Conservation (phyloP, 2,329 filamentous ascomycete genomes). For the Fusarium praegraminearum region DNA sequence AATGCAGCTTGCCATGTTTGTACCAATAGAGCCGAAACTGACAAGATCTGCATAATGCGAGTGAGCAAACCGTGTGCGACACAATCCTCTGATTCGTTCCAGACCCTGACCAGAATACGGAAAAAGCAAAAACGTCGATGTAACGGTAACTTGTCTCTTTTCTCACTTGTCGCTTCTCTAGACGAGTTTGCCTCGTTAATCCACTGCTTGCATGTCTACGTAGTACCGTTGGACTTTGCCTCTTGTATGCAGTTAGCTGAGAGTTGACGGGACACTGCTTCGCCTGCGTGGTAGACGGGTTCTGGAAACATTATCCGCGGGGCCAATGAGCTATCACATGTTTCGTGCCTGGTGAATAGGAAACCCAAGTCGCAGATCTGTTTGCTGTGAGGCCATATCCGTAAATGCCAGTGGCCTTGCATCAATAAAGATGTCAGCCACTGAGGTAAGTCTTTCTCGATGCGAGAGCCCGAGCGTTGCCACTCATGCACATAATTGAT, state of each 20-base stretch:
- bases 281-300: neutral
- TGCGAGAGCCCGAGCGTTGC: neutral
- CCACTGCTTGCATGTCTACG: neutral
- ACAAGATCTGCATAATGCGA: slow-evolving; percentile 1
- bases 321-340: neutral
- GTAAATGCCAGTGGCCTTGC: neutral
- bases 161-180: neutral
- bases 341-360: neutral
- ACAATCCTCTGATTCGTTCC: neutral
- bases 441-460: neutral
- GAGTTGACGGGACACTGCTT: neutral
- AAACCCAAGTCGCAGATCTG: neutral
- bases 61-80: neutral
- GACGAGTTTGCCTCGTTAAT: neutral
- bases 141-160: slow-evolving; percentile 3
- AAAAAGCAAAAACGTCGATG: slow-evolving; percentile 6
- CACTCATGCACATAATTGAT: neutral
- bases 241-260: neutral
- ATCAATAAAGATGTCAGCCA: neutral
- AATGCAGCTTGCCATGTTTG: neutral
- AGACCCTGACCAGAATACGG: neutral
- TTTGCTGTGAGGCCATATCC: neutral
- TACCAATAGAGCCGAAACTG: neutral
- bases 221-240: neutral
- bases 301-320: neutral